These are phyloP conservation scores for Amesomyces nigricolor DNA, from an alignment of 2,329 filamentous ascomycete genomes.

Conservation along the genomic window DNA sequence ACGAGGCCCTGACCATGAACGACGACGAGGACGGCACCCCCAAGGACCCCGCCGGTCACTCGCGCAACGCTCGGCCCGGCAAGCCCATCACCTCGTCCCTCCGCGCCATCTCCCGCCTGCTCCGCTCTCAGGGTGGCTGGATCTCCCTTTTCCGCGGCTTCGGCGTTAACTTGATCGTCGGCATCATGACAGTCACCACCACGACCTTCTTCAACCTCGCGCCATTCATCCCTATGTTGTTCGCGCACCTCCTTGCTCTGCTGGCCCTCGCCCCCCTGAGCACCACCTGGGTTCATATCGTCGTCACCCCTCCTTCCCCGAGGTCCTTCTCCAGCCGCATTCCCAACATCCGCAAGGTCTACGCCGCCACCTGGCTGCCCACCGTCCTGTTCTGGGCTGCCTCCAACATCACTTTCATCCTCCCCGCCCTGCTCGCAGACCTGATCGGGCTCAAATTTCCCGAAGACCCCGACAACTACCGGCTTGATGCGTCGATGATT, in stretches of 20 bases:
- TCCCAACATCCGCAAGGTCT: constrained; percentile 56
- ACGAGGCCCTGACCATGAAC: constrained; percentile 45
- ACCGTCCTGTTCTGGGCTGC: constrained; percentile 58
- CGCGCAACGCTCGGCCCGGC: constrained; percentile 30
- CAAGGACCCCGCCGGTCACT: constrained; percentile 32
- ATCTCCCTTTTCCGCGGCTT: constrained; percentile 66
- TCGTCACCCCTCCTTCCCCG: constrained; percentile 65
- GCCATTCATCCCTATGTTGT: constrained; percentile 32
- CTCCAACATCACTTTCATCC: constrained; percentile 42
- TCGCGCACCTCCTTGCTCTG: constrained; percentile 47
- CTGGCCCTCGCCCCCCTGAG: constrained; percentile 62
- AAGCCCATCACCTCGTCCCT: constrained; percentile 46
- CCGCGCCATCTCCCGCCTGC: constrained; percentile 46
- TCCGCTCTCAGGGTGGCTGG: constrained; percentile 59
- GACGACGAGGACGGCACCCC: constrained; percentile 33
- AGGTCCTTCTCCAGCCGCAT: constrained; percentile 65
- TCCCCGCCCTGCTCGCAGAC: constrained; percentile 44
- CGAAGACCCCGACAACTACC: constrained; percentile 41
- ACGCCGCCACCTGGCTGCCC: constrained; percentile 64
- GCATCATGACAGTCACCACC: constrained; percentile 30
- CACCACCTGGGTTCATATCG: constrained; percentile 78
- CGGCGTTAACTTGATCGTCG: constrained; percentile 41
- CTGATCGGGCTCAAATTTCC: constrained; percentile 41
- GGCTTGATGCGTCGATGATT: constrained; percentile 39
- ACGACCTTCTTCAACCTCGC: constrained; percentile 33